Evolutionary conservation across 129 eudicot species (phyloP).

Genomic region (Kitagawia praeruptora): DNA sequence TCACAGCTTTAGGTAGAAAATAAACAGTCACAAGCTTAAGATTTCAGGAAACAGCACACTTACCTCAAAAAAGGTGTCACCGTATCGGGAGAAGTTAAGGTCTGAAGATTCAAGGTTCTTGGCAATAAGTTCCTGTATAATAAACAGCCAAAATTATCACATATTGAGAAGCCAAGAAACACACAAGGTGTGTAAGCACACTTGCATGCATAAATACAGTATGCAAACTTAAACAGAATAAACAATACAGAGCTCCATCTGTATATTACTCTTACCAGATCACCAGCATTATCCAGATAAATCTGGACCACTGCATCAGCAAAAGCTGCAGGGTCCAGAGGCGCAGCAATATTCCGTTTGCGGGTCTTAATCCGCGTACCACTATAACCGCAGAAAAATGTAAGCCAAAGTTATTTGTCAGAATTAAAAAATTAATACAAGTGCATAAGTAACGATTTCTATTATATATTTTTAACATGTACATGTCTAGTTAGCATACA

Average conservation of each 20-base stretch:
- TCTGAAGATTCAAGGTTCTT: slow-evolving; percentile 91
- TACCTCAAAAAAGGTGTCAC: slow-evolving; percentile 98
- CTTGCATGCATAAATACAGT: background rate
- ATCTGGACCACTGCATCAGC: slow-evolving; percentile 99
- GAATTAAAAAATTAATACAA: background rate
- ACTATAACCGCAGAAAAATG: slow-evolving; percentile 31
- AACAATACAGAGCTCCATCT: background rate
- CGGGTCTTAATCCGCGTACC: slow-evolving; percentile 99
- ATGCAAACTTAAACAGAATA: background rate
- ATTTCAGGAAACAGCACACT: background rate
- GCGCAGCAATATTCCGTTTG: slow-evolving; percentile 99
- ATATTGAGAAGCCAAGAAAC: background rate
- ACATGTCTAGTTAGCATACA: background rate
- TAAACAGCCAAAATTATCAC: background rate
- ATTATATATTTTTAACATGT: background rate
- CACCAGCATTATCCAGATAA: slow-evolving; percentile 99
- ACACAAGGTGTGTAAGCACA: background rate
- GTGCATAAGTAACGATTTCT: background rate
- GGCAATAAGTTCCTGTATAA: slow-evolving; percentile 86
- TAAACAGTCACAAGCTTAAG: background rate
- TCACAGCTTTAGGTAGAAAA: background rate
- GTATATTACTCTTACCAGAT: slow-evolving; percentile 53
- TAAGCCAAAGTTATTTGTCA: background rate
- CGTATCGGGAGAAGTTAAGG: slow-evolving; percentile 93
- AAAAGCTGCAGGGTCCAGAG: slow-evolving; percentile 99